Evolutionary conservation across 768 basidiomycete species (phyloP).

Genomic region (Kwoniella sp.): DNA sequence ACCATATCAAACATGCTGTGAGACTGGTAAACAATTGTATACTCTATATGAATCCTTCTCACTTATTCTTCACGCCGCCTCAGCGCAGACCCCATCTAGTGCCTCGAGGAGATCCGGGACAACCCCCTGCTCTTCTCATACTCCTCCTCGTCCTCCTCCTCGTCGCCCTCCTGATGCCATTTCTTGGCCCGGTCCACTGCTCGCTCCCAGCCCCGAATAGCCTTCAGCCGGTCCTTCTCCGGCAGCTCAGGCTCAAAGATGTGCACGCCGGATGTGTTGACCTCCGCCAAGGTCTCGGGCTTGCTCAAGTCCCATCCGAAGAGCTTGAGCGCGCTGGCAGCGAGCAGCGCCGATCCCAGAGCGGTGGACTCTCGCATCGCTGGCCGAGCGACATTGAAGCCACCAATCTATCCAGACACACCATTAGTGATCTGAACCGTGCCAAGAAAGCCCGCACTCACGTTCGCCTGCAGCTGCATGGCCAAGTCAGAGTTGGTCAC

Average conservation of each 20-base stretch:
- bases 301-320: constrained; percentile 87
- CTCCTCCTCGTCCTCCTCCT: constrained; percentile 43
- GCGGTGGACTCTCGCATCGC: constrained; percentile 98
- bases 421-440: neutral
- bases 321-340: constrained; percentile 77
- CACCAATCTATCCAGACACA: constrained; percentile 60
- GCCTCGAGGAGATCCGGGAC: neutral
- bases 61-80: neutral
- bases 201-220: constrained; percentile 77
- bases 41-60: neutral
- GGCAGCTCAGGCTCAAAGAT: constrained; percentile 62
- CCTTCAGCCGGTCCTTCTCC: constrained; percentile 59
- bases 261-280: constrained; percentile 77
- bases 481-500: constrained; percentile 54
- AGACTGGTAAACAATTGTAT: no score
- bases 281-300: constrained; percentile 75
- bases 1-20: no score
- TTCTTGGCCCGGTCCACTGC: constrained; percentile 77
- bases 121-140: constrained; percentile 36
- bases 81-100: neutral
- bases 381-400: constrained; percentile 84
- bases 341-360: constrained; percentile 87
- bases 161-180: constrained; percentile 64
- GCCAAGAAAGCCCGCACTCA: constrained; percentile 15
- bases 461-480: constrained; percentile 50